Evolutionary conservation across 83 land plant genomes (phyloP).

Genomic region (Diphasiastrum complanatum): DNA sequence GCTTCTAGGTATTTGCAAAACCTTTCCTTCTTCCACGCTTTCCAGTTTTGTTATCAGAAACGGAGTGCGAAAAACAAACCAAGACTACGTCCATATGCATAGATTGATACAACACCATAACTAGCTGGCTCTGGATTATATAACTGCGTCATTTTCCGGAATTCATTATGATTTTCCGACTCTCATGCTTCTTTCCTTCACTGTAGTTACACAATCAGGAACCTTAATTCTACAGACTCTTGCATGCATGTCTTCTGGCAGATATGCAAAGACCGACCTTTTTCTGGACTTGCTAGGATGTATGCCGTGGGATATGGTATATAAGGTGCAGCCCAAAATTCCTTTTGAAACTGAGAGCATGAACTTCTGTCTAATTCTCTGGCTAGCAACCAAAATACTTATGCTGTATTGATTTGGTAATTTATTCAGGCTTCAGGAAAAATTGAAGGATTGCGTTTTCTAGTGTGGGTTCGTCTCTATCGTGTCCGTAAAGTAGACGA

Average conservation of each 20-base stretch:
- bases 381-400: neutral
- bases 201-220: too few relatives aligned
- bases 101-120: too few relatives aligned
- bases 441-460: constrained; percentile 54
- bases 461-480: constrained; percentile 52
- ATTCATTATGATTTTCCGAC: too few relatives aligned
- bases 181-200: too few relatives aligned
- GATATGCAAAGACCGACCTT: constrained; percentile 16
- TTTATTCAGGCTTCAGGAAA: constrained; percentile 28
- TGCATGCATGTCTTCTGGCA: constrained; percentile 1
- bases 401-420: neutral
- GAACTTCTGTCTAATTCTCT: neutral
- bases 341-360: neutral
- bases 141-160: too few relatives aligned
- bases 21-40: too few relatives aligned
- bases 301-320: constrained; percentile 13
- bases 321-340: neutral
- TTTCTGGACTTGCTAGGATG: constrained; percentile 4
- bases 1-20: too few relatives aligned
- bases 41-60: too few relatives aligned
- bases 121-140: too few relatives aligned
- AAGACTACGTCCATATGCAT: too few relatives aligned
- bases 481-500: constrained; percentile 40
- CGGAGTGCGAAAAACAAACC: too few relatives aligned
- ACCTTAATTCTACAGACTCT: too few relatives aligned